Base-by-base conservation (phyloP, 1,284 basidiomycete species). In the Cryptococcus floricola region DNA sequence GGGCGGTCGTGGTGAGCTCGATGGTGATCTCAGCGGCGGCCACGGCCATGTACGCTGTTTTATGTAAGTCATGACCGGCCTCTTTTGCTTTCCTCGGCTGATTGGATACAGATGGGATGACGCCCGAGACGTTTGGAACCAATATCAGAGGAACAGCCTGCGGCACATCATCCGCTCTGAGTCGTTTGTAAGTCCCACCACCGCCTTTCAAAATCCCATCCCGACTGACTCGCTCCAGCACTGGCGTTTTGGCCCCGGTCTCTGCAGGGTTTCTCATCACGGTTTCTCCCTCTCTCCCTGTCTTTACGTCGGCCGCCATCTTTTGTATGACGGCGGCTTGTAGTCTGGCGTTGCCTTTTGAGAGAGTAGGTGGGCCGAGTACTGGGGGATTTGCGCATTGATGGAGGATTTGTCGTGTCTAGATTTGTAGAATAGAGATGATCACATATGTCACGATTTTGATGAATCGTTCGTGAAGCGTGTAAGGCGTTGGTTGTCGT, bases 41-140 rank as follows among this genome's bases (percentile, higher is more conserved):
- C 0, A 92, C 92, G 45, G 87, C 89, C 1, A 95, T 94, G 90
- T 95, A 90, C 83, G 88, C 90, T 10, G 87, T 94, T 8, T 69
- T 94, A 52, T 94, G 92, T 75, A 85, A 88, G 83, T 85, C 53
- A 14, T 9, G 27, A 45, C 6, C 9, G 6, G 23, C 23, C 31
- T 41, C 10, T 19, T 13, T 19, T 45, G 39, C 53, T n/a, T 34
- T 34, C 10, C 31, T 34, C 10, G 10, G 34, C 50, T 39, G 44
- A 49, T 14, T 19, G 19, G 27, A 37, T 25, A 10, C 54, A 77
- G 76, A 77, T 51, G 85, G 85, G 5, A 92, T 91, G 89, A 93
- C 91, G 0, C 91, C 90, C 1, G 89, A 92, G 75, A 90, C 92
- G 13, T 94, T 93, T 69, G 85, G 83, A 2, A 92, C 90, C 2